A percentile compares a stretch with the other conserved stretches of the same genome.
These are phyloP conservation scores for Pythium utonaiense DNA, from an alignment of 352 stramenopile genomes.

Conservation along the genomic window DNA sequence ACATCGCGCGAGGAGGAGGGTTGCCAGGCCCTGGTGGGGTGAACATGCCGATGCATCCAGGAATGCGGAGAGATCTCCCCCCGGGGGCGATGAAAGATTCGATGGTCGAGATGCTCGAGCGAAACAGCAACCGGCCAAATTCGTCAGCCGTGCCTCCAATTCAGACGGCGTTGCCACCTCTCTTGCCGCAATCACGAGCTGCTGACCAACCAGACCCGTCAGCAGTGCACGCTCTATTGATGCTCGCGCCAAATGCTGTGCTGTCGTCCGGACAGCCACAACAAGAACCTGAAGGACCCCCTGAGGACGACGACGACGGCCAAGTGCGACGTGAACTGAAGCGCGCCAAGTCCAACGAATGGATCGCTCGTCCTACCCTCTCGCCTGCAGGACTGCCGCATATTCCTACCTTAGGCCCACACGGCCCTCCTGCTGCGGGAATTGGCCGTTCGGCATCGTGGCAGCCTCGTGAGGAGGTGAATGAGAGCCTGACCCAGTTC, in stretches of 20 bases:
- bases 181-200: conserved; percentile 7
- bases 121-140: background rate
- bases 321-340: conserved; percentile 19
- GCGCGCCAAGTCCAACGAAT: conserved; percentile 24
- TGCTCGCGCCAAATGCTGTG: conserved; percentile 9
- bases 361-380: conserved; percentile 13
- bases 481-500: conserved; percentile 15
- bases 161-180: conserved; percentile 9
- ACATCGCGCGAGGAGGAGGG: conserved; percentile 10
- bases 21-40: conserved; percentile 12
- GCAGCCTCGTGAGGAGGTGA: conserved; percentile 12
- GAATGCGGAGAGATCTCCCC: conserved; percentile 9
- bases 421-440: background rate
- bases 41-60: conserved; percentile 4
- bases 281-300: background rate
- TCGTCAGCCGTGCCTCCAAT: conserved; percentile 2
- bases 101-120: background rate
- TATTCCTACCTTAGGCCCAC: conserved; percentile 6
- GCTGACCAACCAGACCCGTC: conserved; percentile 14
- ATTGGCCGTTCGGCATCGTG: conserved; percentile 18
- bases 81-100: background rate
- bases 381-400: conserved; percentile 10
- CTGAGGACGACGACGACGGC: background rate
- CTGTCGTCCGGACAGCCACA: background rate
- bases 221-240: conserved; percentile 16